Evolutionary conservation across 23 red algal species (phyloP).

Genomic region (Gracilaria domingensis): DNA sequence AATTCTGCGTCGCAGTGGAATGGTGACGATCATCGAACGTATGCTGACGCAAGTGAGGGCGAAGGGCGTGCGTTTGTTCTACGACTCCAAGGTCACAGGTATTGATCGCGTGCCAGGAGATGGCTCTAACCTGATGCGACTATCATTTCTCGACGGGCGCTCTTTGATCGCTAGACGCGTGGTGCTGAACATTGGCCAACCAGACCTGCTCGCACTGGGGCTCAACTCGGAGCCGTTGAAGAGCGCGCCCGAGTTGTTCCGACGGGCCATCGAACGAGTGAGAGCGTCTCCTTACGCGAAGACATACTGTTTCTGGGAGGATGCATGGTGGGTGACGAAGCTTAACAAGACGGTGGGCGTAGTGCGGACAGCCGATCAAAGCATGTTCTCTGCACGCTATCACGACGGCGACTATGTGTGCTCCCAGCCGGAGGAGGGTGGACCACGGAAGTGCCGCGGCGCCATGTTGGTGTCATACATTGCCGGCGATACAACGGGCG

Average conservation of each 20-base stretch:
- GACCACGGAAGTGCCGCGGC: constrained; percentile 17
- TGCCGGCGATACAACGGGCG: constrained; percentile 28
- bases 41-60: constrained; percentile 7
- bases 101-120: constrained; percentile 25
- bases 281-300: constrained; percentile 22
- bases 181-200: constrained; percentile 64
- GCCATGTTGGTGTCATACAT: constrained; percentile 55
- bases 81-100: constrained; percentile 5
- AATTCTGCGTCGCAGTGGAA: constrained; percentile 28
- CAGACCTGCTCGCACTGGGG: constrained; percentile 50
- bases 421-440: background rate
- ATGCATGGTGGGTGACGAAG: constrained; percentile 67
- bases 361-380: background rate
- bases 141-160: constrained; percentile 1
- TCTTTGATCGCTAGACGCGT: background rate
- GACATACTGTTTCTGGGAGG: constrained; percentile 73
- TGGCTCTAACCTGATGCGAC: background rate
- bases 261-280: constrained; percentile 26
- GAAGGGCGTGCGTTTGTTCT: constrained; percentile 38
- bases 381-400: constrained; percentile 47
- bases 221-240: constrained; percentile 49
- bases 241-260: constrained; percentile 20
- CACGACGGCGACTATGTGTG: constrained; percentile 64
- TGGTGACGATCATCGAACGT: constrained; percentile 39
- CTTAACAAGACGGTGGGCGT: constrained; percentile 14